phyloP scores from a whole-genome alignment of 2,329 filamentous ascomycete genomes.

The Lachnellula occidentalis region DNA sequence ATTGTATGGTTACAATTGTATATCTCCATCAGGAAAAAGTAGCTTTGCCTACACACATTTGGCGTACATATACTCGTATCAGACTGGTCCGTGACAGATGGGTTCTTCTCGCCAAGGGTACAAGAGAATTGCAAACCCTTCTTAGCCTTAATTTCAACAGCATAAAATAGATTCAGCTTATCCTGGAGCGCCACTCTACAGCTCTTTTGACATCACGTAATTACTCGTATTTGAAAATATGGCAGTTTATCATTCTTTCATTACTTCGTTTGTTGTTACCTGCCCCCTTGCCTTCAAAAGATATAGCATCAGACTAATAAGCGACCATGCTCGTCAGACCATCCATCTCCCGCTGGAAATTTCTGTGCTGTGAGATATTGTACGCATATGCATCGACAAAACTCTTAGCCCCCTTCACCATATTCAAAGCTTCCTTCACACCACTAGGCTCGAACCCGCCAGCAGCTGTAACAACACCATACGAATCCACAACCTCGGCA shows the following conservation, averaged over 20 bases:
- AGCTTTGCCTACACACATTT: no score
- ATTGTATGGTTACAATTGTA: no score
- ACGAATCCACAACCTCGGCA: conserved; percentile 56
- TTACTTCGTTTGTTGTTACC: not conserved
- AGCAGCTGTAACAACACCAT: conserved; percentile 67
- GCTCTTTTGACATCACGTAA: no score
- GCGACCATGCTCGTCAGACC: conserved; percentile 63
- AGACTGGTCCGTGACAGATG: no score
- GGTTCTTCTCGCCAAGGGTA: no score
- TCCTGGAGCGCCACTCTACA: no score
- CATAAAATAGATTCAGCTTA: not conserved
- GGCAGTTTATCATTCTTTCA: not conserved
- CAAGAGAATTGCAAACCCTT: no score
- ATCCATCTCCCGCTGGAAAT: conserved; percentile 68
- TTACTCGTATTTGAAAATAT: no score
- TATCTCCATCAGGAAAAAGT: no score
- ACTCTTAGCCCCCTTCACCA: conserved; percentile 60
- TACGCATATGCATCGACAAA: conserved; percentile 69
- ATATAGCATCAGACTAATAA: conserved; percentile 45
- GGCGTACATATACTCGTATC: no score
- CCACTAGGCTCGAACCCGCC: conserved; percentile 46
- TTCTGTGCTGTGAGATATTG: conserved; percentile 65
- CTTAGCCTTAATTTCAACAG: no score
- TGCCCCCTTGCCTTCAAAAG: not conserved
- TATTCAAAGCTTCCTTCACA: conserved; percentile 55